Base-by-base conservation (phyloP, 805 yeast species). In the Ogataea dorogensis region DNA sequence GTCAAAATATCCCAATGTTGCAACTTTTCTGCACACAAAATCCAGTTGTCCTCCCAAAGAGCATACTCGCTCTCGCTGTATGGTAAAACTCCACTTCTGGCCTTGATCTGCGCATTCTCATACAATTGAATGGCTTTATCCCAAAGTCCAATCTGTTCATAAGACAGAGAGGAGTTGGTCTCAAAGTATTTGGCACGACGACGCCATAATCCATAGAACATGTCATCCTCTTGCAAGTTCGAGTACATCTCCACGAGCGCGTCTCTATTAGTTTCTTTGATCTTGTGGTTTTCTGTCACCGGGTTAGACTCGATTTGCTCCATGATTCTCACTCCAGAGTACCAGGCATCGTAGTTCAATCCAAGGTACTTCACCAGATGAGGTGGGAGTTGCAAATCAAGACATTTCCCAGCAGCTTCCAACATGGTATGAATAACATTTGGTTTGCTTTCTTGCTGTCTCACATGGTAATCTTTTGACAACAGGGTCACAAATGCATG, bases 11-110 rank as follows among this genome's bases (percentile, higher is more conserved):
- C 98, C 99, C 99, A 93, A 47, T 93, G 97, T 56, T 93, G 98
- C 25, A 93, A 67, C 59, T 91, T 91, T 56, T 93, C 97, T 3
- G 98, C 96, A 67, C 98, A 89, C 24, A 86, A 65, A 38, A 93
- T 88, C 99, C 99, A 93, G 53, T 89, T 94, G 56, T 93, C 98
- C 63, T 94, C 98, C 99, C 99, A 93, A 21, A 93, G 68, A 0
- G 93, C 80, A 52, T 93, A 93, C 56, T 93, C 99, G 1, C 94
- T 77, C 54, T 93, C 97, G 17, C 96, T 87, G 56, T 86, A 93
- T 0, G 99, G 98, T 24, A 93, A 65, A 3, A 85, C 94, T 2
- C 98, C 97, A 54, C 95, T 83, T 39, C 98, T 69, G 0, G 98
- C 97, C 51, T 91, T 89, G 39, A 93, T 85, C 64, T 93, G 99